Conservation (phyloP, 2,329 filamentous ascomycete genomes). For the Zasmidium citrigriseum region DNA sequence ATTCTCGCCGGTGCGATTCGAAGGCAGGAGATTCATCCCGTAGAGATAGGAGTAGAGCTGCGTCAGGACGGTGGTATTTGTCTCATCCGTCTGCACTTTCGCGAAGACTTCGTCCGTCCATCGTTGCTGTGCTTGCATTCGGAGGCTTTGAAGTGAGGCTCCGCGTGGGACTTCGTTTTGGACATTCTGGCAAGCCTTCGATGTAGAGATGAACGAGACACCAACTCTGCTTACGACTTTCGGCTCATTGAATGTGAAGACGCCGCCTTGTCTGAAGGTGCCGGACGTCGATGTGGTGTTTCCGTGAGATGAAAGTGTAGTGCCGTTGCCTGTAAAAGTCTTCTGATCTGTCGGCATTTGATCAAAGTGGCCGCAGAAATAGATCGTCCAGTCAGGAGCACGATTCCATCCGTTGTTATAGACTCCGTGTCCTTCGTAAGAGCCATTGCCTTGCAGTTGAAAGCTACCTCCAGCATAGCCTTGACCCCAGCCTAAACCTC, state of each 20-base stretch:
- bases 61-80: constrained; percentile 21
- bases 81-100: constrained; percentile 52
- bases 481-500: constrained; percentile 60
- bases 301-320: constrained; percentile 36
- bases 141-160: constrained; percentile 8
- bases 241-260: constrained; percentile 47
- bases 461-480: constrained; percentile 61
- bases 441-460: constrained; percentile 45
- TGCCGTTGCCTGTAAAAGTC: constrained; percentile 34
- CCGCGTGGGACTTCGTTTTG: constrained; percentile 62
- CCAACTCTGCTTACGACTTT: constrained; percentile 58
- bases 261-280: constrained; percentile 38
- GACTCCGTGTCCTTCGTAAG: constrained; percentile 58
- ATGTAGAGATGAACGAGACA: constrained; percentile 66
- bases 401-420: constrained; percentile 68
- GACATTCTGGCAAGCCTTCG: constrained; percentile 66
- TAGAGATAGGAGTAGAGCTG: constrained; percentile 64
- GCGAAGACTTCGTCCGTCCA: constrained; percentile 65
- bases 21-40: constrained; percentile 64
- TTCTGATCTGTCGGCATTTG: constrained; percentile 28
- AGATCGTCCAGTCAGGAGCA: constrained; percentile 60
- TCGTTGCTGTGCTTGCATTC: constrained; percentile 43
- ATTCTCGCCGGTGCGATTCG: constrained; percentile 71
- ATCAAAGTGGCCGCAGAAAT: constrained; percentile 63
- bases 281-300: constrained; percentile 9